Evolutionary conservation across 1,139 yeast genomes (phyloP).

Genomic region (Saccharomyces hybrid): DNA sequence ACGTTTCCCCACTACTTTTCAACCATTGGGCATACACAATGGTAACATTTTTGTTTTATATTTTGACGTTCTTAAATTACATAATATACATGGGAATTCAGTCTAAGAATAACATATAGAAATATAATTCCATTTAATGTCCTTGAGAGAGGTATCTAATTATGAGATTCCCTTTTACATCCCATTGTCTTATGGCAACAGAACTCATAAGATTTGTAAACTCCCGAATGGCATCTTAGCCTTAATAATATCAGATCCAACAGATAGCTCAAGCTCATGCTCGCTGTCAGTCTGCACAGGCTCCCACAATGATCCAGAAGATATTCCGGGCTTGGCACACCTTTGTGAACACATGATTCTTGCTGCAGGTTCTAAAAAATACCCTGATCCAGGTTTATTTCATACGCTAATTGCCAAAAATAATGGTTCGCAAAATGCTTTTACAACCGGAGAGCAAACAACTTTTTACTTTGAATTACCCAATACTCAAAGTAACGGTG

Average conservation of each 20-base stretch:
- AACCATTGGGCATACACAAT: no score
- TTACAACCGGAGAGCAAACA: conserved; percentile 58
- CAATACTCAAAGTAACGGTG: conserved; percentile 23
- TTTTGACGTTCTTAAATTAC: neutral
- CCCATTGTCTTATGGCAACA: conserved; percentile 30
- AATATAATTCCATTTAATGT: conserved; percentile 6
- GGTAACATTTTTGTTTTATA: neutral
- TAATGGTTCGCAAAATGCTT: conserved; percentile 61
- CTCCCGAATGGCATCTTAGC: conserved; percentile 47
- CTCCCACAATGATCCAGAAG: conserved; percentile 52
- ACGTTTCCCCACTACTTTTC: neutral
- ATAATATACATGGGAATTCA: neutral
- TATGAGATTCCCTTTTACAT: conserved; percentile 35
- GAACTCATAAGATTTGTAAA: conserved; percentile 38
- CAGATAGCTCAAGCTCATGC: conserved; percentile 39
- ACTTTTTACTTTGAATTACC: conserved; percentile 54
- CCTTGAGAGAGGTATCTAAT: conserved; percentile 14
- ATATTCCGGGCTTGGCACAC: conserved; percentile 58
- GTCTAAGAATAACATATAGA: no score
- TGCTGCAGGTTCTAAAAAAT: conserved; percentile 46
- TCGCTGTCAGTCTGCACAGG: conserved; percentile 54
- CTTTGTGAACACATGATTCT: conserved; percentile 64
- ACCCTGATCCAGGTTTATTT: conserved; percentile 42
- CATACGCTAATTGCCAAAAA: conserved; percentile 37
- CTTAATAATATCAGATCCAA: conserved; percentile 51